A percentile compares a stretch with the other conserved stretches of the same genome.
Evolutionary conservation across 495 filamentous ascomycete genomes (phyloP).

Genomic region (Neurospora sp.): DNA sequence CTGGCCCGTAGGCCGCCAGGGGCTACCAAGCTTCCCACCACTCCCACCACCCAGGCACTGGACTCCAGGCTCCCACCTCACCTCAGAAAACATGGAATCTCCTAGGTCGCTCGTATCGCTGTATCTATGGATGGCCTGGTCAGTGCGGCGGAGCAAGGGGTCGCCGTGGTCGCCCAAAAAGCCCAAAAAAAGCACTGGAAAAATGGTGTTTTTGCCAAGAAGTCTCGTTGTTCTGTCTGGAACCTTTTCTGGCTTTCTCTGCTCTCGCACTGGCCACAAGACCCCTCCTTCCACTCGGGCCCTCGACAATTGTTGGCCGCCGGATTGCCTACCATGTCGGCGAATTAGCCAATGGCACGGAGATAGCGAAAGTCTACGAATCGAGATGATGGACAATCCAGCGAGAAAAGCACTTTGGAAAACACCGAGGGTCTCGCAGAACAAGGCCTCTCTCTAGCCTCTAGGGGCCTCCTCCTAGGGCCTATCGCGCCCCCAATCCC

Average conservation of each 20-base stretch:
- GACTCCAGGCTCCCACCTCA: neutral
- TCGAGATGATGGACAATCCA: neutral
- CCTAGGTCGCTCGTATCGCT: neutral
- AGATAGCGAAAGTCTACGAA: neutral
- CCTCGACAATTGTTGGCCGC: neutral
- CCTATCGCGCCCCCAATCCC: neutral
- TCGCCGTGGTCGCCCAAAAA: neutral
- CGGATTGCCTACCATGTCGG: neutral
- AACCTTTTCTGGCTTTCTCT: neutral
- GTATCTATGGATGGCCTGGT: neutral
- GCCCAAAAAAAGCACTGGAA: neutral
- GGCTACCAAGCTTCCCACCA: neutral
- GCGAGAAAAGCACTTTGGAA: neutral
- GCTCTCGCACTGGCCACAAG: neutral
- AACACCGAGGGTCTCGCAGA: neutral
- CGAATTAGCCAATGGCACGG: neutral
- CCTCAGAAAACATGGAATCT: neutral
- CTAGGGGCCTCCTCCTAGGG: neutral
- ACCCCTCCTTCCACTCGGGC: neutral
- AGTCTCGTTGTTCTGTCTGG: neutral
- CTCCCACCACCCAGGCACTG: neutral
- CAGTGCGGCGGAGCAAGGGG: neutral
- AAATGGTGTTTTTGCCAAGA: neutral
- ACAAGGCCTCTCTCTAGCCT: neutral
- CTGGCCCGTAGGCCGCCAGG: neutral